Evolutionary conservation across 257 asterid species (phyloP).

Genomic region (Eustoma russellianum): DNA sequence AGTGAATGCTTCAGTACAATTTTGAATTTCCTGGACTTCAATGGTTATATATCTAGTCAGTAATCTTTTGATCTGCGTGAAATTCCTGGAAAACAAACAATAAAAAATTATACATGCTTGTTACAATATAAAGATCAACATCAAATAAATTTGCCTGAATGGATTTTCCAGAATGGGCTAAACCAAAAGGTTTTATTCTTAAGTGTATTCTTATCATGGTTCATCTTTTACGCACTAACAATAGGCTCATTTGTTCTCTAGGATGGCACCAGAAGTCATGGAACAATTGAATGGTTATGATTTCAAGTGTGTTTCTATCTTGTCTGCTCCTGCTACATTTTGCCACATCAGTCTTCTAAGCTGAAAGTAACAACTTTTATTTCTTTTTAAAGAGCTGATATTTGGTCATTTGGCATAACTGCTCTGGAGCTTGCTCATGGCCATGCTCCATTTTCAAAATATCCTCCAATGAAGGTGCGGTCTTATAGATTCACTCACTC

Average conservation of each 20-base stretch:
- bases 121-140: neutral
- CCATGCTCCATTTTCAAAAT: constrained; percentile 98
- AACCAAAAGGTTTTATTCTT: neutral
- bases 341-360: neutral
- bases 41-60: constrained; percentile 6
- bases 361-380: neutral
- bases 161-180: neutral
- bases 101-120: neutral
- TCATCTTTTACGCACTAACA: constrained; percentile 2
- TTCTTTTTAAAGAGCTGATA: constrained; percentile 64
- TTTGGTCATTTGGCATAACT: constrained; percentile 99
- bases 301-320: constrained; percentile 60
- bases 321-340: constrained; percentile 6
- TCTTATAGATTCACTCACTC: constrained; percentile 5
- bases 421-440: constrained; percentile 99
- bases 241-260: constrained; percentile 22
- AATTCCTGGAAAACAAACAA: neutral
- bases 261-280: constrained; percentile 99
- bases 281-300: constrained; percentile 95
- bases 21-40: neutral
- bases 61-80: neutral
- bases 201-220: neutral
- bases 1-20: constrained; percentile 6
- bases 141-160: neutral
- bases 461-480: constrained; percentile 96